Conservation (phyloP, 1,284 basidiomycete species). For the Hymenochaete sp. region DNA sequence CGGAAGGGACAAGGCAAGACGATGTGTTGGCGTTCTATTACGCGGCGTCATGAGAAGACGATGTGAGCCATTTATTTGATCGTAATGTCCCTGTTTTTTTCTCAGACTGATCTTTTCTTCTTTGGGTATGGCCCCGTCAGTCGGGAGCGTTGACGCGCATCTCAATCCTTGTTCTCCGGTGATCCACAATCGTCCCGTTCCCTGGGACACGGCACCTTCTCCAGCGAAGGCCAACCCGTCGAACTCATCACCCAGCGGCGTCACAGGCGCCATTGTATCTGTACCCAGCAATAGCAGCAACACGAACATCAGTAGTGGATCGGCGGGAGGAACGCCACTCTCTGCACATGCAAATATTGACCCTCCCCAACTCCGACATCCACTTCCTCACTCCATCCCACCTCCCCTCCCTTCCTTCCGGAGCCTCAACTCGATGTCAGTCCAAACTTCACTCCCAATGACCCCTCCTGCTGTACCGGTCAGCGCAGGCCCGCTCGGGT, state of each 20-base stretch:
- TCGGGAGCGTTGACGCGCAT: constrained; percentile 7
- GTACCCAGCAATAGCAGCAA: no score
- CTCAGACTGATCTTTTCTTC: background rate
- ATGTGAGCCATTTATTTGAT: constrained; percentile 8
- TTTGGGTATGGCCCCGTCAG: background rate
- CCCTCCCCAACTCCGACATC: background rate
- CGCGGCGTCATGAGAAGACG: constrained; percentile 10
- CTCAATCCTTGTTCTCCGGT: constrained; percentile 14
- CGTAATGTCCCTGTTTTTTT: no score
- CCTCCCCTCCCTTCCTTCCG: constrained; percentile 4
- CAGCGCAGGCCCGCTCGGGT: background rate
- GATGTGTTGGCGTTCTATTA: constrained; percentile 12
- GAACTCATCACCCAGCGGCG: background rate
- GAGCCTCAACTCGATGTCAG: background rate
- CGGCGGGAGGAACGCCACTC: constrained; percentile 4
- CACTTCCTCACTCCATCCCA: background rate
- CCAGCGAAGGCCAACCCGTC: constrained; percentile 1
- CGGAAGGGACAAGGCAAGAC: constrained; percentile 14
- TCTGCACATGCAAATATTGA: background rate
- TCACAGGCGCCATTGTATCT: no score
- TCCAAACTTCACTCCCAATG: constrained; percentile 1
- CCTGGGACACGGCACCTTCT: constrained; percentile 5
- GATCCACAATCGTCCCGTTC: constrained; percentile 4
- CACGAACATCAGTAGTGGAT: no score
- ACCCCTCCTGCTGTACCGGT: constrained; percentile 1